Conservation (phyloP, 164 flowering plant species). For the Vitis rupestris region DNA sequence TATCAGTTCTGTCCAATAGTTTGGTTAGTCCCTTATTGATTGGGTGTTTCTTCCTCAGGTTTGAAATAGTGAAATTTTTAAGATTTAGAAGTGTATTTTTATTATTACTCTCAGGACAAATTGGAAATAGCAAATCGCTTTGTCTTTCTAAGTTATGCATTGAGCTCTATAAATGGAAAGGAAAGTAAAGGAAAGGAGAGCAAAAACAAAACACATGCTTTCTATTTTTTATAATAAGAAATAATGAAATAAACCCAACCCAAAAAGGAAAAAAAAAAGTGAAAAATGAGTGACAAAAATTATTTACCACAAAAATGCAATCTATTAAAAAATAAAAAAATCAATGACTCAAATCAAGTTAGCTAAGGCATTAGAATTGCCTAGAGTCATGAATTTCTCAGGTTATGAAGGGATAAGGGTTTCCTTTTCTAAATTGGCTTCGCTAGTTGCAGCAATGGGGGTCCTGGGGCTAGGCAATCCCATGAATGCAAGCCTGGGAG, state of each 20-base stretch:
- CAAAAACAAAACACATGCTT: too few species aligned
- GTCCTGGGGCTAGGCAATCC: constrained; percentile 54
- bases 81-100: too few species aligned
- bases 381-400: background rate
- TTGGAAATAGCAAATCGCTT: too few species aligned
- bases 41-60: too few species aligned
- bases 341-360: background rate
- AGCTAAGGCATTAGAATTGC: background rate
- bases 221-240: background rate
- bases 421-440: background rate
- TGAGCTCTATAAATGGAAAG: too few species aligned
- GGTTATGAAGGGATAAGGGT: background rate
- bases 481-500: constrained; percentile 81
- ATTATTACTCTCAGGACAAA: too few species aligned
- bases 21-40: too few species aligned
- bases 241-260: background rate
- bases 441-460: constrained; percentile 13
- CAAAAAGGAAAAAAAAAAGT: background rate
- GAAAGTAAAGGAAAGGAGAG: too few species aligned
- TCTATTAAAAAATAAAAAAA: background rate
- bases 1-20: too few species aligned
- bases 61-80: too few species aligned
- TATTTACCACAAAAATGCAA: background rate
- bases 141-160: too few species aligned
- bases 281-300: background rate